Percentiles rank a stretch among this genome's conserved stretches.
Evolutionary conservation across 148 eudicot species (phyloP).

Genomic region (Chenopodium album): DNA sequence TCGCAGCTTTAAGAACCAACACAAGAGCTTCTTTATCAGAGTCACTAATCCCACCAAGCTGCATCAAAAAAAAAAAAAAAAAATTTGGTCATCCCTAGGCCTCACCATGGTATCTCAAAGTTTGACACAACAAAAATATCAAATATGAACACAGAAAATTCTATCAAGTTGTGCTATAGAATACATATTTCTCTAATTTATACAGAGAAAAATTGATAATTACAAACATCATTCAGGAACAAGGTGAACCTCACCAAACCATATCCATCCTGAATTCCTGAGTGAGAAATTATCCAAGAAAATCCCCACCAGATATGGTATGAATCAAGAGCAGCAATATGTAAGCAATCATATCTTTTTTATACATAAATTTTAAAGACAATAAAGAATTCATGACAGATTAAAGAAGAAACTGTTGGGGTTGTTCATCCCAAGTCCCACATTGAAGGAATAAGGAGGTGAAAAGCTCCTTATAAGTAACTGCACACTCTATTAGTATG

Average conservation of each 20-base stretch:
- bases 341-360: neutral
- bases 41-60: conserved; percentile 63
- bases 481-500: too few species aligned
- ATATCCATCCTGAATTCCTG: too few species aligned
- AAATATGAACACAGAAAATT: neutral
- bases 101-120: neutral
- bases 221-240: too few species aligned
- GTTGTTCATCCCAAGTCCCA: too few species aligned
- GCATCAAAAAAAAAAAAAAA: conserved; percentile 30
- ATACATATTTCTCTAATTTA: too few species aligned
- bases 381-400: too few species aligned
- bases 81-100: neutral
- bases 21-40: conserved; percentile 71
- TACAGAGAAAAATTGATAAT: too few species aligned
- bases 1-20: conserved; percentile 67
- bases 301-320: neutral
- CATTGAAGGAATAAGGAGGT: too few species aligned
- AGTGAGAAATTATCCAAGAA: too few species aligned
- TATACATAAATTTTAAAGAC: neutral
- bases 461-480: too few species aligned
- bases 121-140: neutral
- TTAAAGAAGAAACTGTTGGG: too few species aligned
- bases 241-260: too few species aligned
- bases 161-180: neutral
- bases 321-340: neutral